Base-by-base conservation (phyloP, 1,284 basidiomycete genomes). In the Rhizoctonia solani region DNA sequence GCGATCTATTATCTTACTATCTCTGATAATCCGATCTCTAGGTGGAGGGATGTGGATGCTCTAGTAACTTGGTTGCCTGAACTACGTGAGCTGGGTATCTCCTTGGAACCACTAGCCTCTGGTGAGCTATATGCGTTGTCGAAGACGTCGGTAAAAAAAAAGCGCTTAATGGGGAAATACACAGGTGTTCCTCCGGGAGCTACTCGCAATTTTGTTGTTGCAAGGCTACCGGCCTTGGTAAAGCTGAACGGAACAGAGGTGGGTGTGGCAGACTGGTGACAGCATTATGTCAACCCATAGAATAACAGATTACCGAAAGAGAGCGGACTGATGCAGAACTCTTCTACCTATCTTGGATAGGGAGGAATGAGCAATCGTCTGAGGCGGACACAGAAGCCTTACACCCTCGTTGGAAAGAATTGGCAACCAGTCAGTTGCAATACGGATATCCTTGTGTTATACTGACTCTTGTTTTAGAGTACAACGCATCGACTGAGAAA, bases 311-410 rank as follows among this genome's bases (percentile, higher is more conserved):
- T 58, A 83, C 87, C 3, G 67, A 76, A 6, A 85, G 83, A 69
- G 93, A 96, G 75, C 82, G 95, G 39, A 81, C 78, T n/a, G 95
- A 98, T 73, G 87, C 89, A 54, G 95, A 98, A 77, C 77, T 93
- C 44, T 92, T 89, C 74, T 96, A 95, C 77, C 79, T 95, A 59
- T 87, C 87, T 37, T 81, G 79, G 73, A 79, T 88, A 69, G 79
- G 80, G 56, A 83, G 81, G 47, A 76, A 79, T 34, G 74, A 76
- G 23, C 76, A 79, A 32, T 82, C 84, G 29, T 30, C 30, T 21
- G 79, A 81, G 27, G 80, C 79, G 67, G 80, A 82, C 63, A 71
- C 72, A 59, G 74, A 76, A 72, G 76, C 78, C 70, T 14, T 32
- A 21, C 86, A 90, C 72, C 87, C 87, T 39, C 85, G 83, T 63